A percentile compares a stretch with the other conserved stretches of the same genome.
These are phyloP conservation scores for Copromyces sp. DNA, from an alignment of 495 filamentous ascomycete species.

Conservation along the genomic window DNA sequence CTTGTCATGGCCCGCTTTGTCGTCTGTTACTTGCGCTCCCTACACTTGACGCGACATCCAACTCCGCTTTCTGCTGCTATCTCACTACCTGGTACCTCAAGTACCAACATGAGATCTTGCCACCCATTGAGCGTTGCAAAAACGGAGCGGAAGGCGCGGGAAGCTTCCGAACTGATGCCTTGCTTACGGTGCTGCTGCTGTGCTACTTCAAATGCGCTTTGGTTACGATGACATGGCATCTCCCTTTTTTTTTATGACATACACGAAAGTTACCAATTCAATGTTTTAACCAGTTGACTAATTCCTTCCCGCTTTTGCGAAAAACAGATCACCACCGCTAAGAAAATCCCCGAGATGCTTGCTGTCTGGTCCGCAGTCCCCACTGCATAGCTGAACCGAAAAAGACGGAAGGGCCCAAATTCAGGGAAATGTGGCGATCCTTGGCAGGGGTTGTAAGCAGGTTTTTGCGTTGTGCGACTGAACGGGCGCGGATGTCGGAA, in stretches of 20 bases:
- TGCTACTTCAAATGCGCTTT: background rate
- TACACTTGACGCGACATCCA: background rate
- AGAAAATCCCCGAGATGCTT: background rate
- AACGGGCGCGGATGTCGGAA: background rate
- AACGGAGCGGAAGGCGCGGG: background rate
- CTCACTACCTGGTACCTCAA: background rate
- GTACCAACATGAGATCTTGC: background rate
- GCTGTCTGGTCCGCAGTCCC: background rate
- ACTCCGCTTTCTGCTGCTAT: constrained; percentile 2
- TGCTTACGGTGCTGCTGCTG: background rate
- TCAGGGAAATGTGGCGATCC: background rate
- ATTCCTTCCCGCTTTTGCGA: constrained; percentile 12
- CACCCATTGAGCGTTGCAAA: background rate
- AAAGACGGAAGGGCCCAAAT: background rate
- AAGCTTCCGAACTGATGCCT: background rate
- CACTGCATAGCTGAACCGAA: background rate
- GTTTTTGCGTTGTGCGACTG: background rate
- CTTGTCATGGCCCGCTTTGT: background rate
- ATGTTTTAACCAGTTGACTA: constrained; percentile 14
- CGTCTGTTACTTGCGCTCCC: background rate
- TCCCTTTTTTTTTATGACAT: background rate
- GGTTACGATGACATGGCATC: background rate
- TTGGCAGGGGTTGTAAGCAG: background rate
- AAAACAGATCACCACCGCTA: constrained; percentile 29
- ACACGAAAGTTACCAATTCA: constrained; percentile 10